Evolutionary conservation across 305 asterid genomes (phyloP), one percentile per base, ranked within the genome.

Genomic region (Plantago coronopus): DNA sequence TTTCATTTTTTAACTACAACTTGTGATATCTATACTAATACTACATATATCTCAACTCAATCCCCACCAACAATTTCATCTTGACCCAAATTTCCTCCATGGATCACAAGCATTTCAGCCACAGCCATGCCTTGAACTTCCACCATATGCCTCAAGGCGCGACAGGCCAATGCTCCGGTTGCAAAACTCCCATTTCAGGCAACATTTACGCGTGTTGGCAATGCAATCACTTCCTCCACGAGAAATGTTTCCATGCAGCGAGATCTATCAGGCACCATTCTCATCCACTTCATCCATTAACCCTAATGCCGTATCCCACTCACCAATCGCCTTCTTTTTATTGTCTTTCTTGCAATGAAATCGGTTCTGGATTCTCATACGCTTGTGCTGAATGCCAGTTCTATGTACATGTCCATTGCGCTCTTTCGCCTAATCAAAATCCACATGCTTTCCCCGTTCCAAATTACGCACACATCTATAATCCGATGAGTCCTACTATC

Each of bases 331-430:
- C 60, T 56, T 72, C 84, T 0, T 84, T 82, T 61, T 57, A 74
- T 50, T 87, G 95, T 75, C 72, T 84, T 40, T 58, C 82, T 14
- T 87, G 95, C 68, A 61, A 42, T 37, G 72, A 59, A 1, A 31
- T 62, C 3, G 93, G 95, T 3, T 71, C 67, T 55, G 95, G 83
- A 31, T 71, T 87, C 50, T 73, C 84, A 20, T 87, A 84, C 22
- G 50, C 59, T 17, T 84, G 93, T 54, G 69, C 85, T 0, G 83
- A 77, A 13, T 87, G 95, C 20, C 82, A 87, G 0, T 82, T 87
- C 56, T 93, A 87, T 63, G 71, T 84, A 19, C 95, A 87, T 57
- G 66, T 87, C 57, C 84, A 80, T 45, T 87, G 95, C 27, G 93
- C 95, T 42, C 71, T 65, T 25, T 11, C 7, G 1, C 66, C 66